phyloP scores from a whole-genome alignment of 805 yeast species.

The Wickerhamiella allomyrinae region DNA sequence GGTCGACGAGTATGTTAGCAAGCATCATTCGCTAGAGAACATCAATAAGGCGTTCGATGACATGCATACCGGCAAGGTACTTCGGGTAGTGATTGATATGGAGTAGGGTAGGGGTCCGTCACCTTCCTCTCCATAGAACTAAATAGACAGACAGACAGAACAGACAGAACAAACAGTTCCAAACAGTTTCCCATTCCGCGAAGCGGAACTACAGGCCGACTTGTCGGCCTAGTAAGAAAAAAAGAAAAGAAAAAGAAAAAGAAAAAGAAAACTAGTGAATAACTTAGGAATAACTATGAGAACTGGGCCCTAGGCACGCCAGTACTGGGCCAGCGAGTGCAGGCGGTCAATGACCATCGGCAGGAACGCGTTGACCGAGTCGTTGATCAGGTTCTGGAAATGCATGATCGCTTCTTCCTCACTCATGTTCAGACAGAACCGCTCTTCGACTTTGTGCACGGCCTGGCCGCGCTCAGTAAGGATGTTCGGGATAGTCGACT shows the following conservation, averaged over 20 bases:
- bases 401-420: constrained; percentile 94
- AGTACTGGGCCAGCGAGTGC: constrained; percentile 92
- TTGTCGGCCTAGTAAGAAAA: too few relatives aligned
- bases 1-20: constrained; percentile 92
- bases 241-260: too few relatives aligned
- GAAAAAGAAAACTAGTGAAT: background rate
- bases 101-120: too few relatives aligned
- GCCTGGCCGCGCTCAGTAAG: constrained; percentile 74
- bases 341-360: constrained; percentile 92
- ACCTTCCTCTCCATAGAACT: too few relatives aligned
- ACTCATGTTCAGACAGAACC: constrained; percentile 81
- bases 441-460: constrained; percentile 81
- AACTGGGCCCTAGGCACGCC: constrained; percentile 53
- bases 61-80: constrained; percentile 86
- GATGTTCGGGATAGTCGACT: constrained; percentile 84
- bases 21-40: constrained; percentile 59
- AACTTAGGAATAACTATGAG: background rate
- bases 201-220: too few relatives aligned
- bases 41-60: constrained; percentile 88
- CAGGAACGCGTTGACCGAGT: constrained; percentile 80
- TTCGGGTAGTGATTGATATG: constrained; percentile 59
- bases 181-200: too few relatives aligned
- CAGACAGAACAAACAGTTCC: too few relatives aligned
- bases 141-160: too few relatives aligned
- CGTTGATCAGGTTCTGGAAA: constrained; percentile 86